phyloP scores from a whole-genome alignment of 2,329 filamentous ascomycete genomes.

The Colletotrichum euphorbiae region DNA sequence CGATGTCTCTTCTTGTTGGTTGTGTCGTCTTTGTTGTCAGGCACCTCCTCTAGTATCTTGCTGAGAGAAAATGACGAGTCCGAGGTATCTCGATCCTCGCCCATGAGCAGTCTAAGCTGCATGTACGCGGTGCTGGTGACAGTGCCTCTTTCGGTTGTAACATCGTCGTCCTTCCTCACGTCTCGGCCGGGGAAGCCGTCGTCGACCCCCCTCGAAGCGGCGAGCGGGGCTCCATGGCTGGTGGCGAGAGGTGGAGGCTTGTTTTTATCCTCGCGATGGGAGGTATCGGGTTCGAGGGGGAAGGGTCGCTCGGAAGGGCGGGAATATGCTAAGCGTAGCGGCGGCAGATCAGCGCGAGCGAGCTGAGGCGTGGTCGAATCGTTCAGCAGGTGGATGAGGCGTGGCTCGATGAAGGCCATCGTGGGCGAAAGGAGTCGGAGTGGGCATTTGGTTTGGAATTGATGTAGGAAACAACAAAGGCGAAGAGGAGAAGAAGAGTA shows the following conservation, averaged over 20 bases:
- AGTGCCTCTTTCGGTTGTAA: conserved; percentile 5
- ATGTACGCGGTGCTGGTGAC: conserved; percentile 29
- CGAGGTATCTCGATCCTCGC: conserved; percentile 49
- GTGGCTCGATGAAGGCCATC: conserved; percentile 76
- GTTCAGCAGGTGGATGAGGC: conserved; percentile 74
- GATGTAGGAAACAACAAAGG: conserved; percentile 30
- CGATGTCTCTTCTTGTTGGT: conserved; percentile 67
- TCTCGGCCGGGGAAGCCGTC: conserved; percentile 33
- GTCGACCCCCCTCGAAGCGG: conserved; percentile 24
- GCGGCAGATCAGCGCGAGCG: conserved; percentile 65
- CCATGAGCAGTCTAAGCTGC: conserved; percentile 56
- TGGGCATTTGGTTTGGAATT: conserved; percentile 52
- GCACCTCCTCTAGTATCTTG: conserved; percentile 59
- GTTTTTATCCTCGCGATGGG: conserved; percentile 54
- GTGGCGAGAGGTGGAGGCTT: conserved; percentile 38
- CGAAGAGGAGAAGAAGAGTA: conserved; percentile 34
- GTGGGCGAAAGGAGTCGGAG: conserved; percentile 47
- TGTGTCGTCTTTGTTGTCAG: conserved; percentile 57
- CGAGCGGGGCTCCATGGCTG: conserved; percentile 34
- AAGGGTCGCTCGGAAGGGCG: conserved; percentile 59
- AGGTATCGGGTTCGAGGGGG: conserved; percentile 64
- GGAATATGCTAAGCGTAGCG: conserved; percentile 58
- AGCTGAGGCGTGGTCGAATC: conserved; percentile 62
- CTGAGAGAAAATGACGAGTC: conserved; percentile 58
- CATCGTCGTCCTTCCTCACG: conserved; percentile 32